A percentile compares a stretch with the other conserved stretches of the same genome.
Evolutionary conservation across 2,329 filamentous ascomycete species (phyloP).

Genomic region (Fusarium illudens): DNA sequence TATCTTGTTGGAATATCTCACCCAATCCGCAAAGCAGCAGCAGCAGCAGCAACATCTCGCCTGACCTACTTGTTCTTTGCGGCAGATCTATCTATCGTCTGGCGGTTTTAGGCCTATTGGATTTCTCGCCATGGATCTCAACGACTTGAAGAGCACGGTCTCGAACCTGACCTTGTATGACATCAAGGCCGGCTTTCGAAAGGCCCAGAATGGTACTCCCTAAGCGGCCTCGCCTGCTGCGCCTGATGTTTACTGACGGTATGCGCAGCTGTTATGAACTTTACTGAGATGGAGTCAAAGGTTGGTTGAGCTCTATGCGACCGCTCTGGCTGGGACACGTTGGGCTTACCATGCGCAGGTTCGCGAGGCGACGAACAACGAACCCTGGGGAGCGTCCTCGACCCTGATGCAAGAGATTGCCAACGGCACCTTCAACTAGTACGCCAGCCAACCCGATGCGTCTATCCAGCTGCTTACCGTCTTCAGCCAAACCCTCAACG

Average conservation of each 20-base stretch:
- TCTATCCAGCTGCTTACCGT: constrained; percentile 28
- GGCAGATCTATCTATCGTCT: neutral
- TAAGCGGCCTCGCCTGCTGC: constrained; percentile 12
- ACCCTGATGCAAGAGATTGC: constrained; percentile 97
- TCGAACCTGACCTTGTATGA: constrained; percentile 94
- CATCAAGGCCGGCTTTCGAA: constrained; percentile 91
- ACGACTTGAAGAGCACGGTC: constrained; percentile 84
- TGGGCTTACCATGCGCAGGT: constrained; percentile 63
- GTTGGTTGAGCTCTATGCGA: constrained; percentile 47
- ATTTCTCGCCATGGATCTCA: constrained; percentile 76
- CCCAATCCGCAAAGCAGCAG: constrained; percentile 11
- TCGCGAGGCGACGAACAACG: constrained; percentile 98
- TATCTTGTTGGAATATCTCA: constrained; percentile 25
- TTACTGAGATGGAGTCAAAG: constrained; percentile 89
- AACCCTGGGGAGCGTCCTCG: constrained; percentile 90
- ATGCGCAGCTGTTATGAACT: constrained; percentile 91
- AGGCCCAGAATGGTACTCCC: constrained; percentile 89
- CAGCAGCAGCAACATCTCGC: constrained; percentile 22
- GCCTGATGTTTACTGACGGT: constrained; percentile 42
- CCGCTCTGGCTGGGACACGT: constrained; percentile 1
- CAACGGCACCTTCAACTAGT: constrained; percentile 98
- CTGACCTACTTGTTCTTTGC: constrained; percentile 4
- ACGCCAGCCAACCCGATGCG: constrained; percentile 50
- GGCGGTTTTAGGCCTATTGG: constrained; percentile 27
- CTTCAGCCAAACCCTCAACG: constrained; percentile 88